These are phyloP conservation scores for Oryza officinalis DNA, from an alignment of 176 grass and related monocot genomes.

Conservation along the genomic window DNA sequence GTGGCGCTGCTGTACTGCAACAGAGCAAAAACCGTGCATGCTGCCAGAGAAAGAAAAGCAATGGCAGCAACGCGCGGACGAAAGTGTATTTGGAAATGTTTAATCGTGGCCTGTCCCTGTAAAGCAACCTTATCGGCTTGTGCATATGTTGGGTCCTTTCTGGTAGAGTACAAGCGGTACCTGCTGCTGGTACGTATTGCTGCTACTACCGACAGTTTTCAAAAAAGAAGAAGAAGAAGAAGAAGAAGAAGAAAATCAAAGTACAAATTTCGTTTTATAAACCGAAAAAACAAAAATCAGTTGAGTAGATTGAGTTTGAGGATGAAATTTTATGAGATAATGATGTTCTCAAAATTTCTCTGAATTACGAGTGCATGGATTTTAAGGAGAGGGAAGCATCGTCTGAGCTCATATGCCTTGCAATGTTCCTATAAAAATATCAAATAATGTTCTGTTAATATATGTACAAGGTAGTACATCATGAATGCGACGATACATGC, in stretches of 20 bases:
- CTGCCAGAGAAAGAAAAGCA: not conserved
- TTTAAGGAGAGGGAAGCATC: not conserved
- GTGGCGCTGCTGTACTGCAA: constrained; percentile 51
- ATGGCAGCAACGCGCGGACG: not conserved
- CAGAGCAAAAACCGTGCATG: constrained; percentile 3
- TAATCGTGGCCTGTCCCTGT: not conserved
- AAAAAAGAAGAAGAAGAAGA: too few relatives aligned
- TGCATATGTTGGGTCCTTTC: not conserved
- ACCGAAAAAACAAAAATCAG: not conserved
- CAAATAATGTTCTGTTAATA: not conserved
- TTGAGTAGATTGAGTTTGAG: not conserved
- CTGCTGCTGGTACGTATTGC: not conserved
- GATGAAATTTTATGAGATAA: not conserved
- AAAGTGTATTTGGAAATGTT: not conserved
- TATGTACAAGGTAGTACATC: constrained; percentile 24
- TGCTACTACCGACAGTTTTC: not conserved
- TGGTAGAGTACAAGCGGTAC: constrained; percentile 4
- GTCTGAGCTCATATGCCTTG: not conserved
- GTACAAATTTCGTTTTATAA: not conserved
- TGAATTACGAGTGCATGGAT: not conserved
- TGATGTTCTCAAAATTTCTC: not conserved
- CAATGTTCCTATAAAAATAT: not conserved
- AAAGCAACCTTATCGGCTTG: not conserved
- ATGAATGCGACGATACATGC: not conserved
- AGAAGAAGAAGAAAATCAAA: not conserved